Evolutionary conservation across 108 stramenopile species (phyloP).

Genomic region (Pseudonitzschia delicatissima): DNA sequence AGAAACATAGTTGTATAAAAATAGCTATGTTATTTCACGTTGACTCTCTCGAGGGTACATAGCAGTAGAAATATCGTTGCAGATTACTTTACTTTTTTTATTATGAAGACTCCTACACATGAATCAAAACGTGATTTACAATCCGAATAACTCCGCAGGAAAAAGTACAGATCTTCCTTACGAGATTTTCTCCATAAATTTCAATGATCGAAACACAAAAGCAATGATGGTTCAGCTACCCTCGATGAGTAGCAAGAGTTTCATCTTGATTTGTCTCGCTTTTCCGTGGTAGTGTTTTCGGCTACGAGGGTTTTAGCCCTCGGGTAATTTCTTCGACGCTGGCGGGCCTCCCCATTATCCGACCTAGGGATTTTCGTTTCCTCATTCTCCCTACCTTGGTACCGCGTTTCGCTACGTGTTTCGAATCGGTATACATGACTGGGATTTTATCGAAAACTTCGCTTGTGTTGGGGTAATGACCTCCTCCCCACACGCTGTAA

Average conservation of each 20-base stretch:
- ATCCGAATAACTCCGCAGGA: too few relatives aligned
- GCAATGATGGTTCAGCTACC: background rate
- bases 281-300: background rate
- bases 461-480: background rate
- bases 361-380: background rate
- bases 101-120: too few relatives aligned
- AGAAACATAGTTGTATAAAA: too few relatives aligned
- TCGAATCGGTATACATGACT: conserved; percentile 8
- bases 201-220: too few relatives aligned
- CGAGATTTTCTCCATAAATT: too few relatives aligned
- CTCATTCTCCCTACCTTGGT: conserved; percentile 6
- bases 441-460: background rate
- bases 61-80: too few relatives aligned
- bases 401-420: conserved; percentile 6
- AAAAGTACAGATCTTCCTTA: too few relatives aligned
- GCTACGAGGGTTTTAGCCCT: background rate
- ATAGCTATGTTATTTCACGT: too few relatives aligned
- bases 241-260: background rate
- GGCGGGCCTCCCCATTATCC: background rate
- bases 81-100: too few relatives aligned
- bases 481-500: background rate
- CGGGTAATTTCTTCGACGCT: conserved; percentile 2
- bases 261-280: background rate
- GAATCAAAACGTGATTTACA: too few relatives aligned
- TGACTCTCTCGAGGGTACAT: too few relatives aligned